Evolutionary conservation across 139 green algal species (phyloP).

Genomic region (Chara braunii): DNA sequence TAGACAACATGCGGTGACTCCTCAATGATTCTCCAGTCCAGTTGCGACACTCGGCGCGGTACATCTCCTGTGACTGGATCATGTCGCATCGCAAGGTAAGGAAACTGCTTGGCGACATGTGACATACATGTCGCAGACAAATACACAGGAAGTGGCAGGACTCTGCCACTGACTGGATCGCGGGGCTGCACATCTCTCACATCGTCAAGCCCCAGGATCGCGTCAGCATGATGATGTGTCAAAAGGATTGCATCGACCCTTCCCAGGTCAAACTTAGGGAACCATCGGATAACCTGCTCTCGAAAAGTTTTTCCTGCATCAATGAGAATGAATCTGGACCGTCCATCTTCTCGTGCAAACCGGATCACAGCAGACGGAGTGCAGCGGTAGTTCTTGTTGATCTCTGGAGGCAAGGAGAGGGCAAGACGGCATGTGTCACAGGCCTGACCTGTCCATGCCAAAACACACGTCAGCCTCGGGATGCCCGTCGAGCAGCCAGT

Average conservation of each 20-base stretch:
- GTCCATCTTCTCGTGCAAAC: not conserved
- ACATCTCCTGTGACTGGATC: not conserved
- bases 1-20: not conserved
- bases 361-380: conserved; percentile 22
- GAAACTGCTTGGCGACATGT: conserved; percentile 17
- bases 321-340: conserved; percentile 20
- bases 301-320: conserved; percentile 36
- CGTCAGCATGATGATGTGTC: conserved; percentile 41
- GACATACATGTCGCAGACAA: conserved; percentile 20
- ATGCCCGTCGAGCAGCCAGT: conserved; percentile 30
- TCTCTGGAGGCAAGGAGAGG: conserved; percentile 1
- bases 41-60: conserved; percentile 11
- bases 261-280: conserved; percentile 2
- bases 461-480: conserved; percentile 18
- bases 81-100: not conserved
- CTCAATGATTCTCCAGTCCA: conserved; percentile 27
- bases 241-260: conserved; percentile 33
- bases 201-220: conserved; percentile 41
- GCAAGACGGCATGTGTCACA: conserved; percentile 23
- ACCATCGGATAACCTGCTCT: conserved; percentile 40
- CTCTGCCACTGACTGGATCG: not conserved
- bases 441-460: conserved; percentile 5
- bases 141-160: conserved; percentile 23
- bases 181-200: conserved; percentile 30
- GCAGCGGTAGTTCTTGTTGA: conserved; percentile 22